Conservation (phyloP, 2,329 filamentous ascomycete genomes). For the Neopestalotiopsis rosae region DNA sequence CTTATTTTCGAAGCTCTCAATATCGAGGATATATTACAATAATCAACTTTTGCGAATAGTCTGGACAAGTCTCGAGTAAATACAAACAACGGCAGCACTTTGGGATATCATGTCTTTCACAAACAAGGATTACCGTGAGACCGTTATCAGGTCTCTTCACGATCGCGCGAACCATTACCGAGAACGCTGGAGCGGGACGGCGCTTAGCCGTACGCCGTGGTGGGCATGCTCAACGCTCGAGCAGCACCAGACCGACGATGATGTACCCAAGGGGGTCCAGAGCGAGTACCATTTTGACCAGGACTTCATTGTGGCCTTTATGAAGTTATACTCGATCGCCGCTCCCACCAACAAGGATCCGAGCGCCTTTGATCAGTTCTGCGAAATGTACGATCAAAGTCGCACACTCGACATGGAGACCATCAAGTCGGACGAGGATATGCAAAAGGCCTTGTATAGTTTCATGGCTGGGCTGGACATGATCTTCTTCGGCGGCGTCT, state of each 20-base stretch:
- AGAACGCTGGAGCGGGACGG: background rate
- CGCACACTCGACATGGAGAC: background rate
- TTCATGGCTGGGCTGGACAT: background rate
- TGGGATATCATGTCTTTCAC: background rate
- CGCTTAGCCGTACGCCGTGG: background rate
- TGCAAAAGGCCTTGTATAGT: background rate
- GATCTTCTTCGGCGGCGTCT: background rate
- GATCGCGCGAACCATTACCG: background rate
- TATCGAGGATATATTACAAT: no score
- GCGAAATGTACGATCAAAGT: background rate
- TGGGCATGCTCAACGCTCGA: background rate
- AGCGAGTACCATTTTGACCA: background rate
- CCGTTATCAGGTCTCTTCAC: background rate
- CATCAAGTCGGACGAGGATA: background rate
- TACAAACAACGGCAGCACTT: background rate
- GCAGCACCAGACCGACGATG: background rate
- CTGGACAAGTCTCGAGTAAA: no score
- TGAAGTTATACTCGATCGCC: background rate
- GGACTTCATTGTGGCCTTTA: background rate
- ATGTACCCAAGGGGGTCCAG: background rate
- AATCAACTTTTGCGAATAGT: no score
- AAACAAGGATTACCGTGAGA: background rate
- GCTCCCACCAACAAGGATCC: background rate
- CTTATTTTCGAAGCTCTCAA: no score
- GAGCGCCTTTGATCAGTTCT: background rate